Base-by-base conservation (phyloP, 208 protist species). In the Crithidia acanthocephali region DNA sequence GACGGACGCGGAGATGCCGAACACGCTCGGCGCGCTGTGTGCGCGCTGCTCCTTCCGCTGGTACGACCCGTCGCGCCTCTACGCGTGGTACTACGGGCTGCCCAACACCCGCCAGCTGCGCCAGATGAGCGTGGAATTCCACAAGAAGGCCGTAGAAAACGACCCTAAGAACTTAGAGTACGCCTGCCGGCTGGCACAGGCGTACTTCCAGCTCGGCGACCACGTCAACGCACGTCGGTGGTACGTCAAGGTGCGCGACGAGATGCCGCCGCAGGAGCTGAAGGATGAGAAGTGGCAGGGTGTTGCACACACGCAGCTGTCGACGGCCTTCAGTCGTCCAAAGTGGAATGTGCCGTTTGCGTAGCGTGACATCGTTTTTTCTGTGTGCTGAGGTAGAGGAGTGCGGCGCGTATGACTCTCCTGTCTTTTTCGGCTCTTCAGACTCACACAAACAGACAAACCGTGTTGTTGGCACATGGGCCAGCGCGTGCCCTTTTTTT, bases 301-400 rank as follows among this genome's bases (percentile, higher is more conserved):
- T 25, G 44, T 95, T 0, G 91, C 91, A 37, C 87, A 95, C 83
- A 95, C 91, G 44, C 78, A 91, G 63, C 81, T 95, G n/a, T 85
- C 85, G 40, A 92, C 86, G 10, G 67, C 86, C 18, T 93, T 95
- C 66, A 51, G 56, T 40, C 87, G 91, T 67, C 79, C 68, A 2
- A 90, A 83, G 61, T 95, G 90, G 90, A 95, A 95, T 53, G 81
- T 95, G 60, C 90, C 90, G 2, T 95, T 95, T 68, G 90, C 81
- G 5, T 95, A 86, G 51, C 0, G 9, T n/a, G 16, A 76, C 45
- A 60, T 69, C 60, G 75, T 52, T 64, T 48, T 76, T 45, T 76
- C 45, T 69, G 57, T 52, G 32, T 66, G 35, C 37, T 42, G 9
- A 42, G 9, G 37, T 15, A 42, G 37, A 42, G 13, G 37, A 13